Evolutionary conservation across 2,329 filamentous ascomycete species (phyloP), one percentile per base, ranked within the genome.

Genomic region (Parafenestella ontariensis): DNA sequence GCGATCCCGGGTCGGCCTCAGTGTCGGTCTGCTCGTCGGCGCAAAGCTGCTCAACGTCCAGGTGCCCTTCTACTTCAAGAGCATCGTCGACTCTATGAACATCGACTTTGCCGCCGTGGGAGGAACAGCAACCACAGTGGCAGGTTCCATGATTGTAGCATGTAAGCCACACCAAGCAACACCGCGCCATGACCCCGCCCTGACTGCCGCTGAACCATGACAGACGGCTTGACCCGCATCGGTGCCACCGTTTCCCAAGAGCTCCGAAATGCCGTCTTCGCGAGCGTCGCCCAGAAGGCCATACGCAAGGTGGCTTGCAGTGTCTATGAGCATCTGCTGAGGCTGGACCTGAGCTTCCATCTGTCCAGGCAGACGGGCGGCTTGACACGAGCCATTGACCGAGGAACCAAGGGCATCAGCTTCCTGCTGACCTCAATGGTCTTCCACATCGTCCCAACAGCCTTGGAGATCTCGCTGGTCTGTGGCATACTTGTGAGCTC

Each of bases 51-150:
- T 99, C 70, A 99, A 98, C 76, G 95, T 99, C 15, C 92, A 99
- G 79, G 92, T 99, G 42, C 95, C 95, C 0, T 99, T 99, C 74
- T 99, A 97, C 82, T 99, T 99, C 82, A 98, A 98, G 82, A 93
- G 81, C 76, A 98, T 99, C 61, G 91, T 99, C 37, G 96, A 99
- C 76, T 88, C 91, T 18, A 96, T 99, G 92, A 99, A 99, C 75
- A 85, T 99, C 64, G 95, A 99, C 76, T 88, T 96, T 72, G 85
- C 86, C n/a, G 84, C 89, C 15, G 79, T 91, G 5, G 94, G 92
- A n/a, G 93, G 92, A 7, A 96, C 92, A 0, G 93, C 92, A 24
- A 90, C 89, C 47, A 92, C 92, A 0, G 89, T 96, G 7, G 95
- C 92, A 10, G 94, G 95, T 3, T 89, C 91, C 53, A 92, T 97